phyloP scores from a whole-genome alignment of 2,329 filamentous ascomycete genomes.

The Emydomyces testavorans region DNA sequence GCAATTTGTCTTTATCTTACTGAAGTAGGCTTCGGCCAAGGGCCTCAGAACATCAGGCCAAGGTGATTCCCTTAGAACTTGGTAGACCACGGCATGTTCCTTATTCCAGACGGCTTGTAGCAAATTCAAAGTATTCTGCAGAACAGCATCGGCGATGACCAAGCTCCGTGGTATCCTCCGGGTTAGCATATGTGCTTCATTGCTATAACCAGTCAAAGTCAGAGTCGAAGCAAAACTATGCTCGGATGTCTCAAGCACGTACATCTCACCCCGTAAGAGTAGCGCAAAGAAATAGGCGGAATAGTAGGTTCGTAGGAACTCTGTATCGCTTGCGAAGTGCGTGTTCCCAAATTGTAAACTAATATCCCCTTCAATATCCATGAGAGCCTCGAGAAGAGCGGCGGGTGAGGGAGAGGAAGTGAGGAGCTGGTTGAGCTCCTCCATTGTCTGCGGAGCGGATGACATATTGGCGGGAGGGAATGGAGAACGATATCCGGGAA shows the following conservation, averaged over 20 bases:
- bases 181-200: constrained; percentile 32
- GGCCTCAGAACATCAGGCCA: constrained; percentile 28
- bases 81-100: constrained; percentile 28
- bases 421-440: constrained; percentile 24
- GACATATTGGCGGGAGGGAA: background rate
- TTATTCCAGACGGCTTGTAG: constrained; percentile 32
- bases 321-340: constrained; percentile 18
- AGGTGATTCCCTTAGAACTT: constrained; percentile 24
- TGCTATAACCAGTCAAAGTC: constrained; percentile 4
- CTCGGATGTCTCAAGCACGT: constrained; percentile 10
- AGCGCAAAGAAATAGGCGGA: constrained; percentile 32
- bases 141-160: constrained; percentile 22
- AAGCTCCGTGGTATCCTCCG: constrained; percentile 28
- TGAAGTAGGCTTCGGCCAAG: constrained; percentile 27
- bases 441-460: constrained; percentile 9
- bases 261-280: constrained; percentile 33
- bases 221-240: background rate
- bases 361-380: constrained; percentile 28
- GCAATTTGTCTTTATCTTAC: constrained; percentile 19
- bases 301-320: constrained; percentile 30
- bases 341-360: constrained; percentile 22
- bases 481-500: background rate
- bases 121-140: constrained; percentile 29
- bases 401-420: constrained; percentile 23
- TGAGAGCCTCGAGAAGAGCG: constrained; percentile 28